Conservation (phyloP, 768 basidiomycete species). For the Phlebiopsis flavidoalba region DNA sequence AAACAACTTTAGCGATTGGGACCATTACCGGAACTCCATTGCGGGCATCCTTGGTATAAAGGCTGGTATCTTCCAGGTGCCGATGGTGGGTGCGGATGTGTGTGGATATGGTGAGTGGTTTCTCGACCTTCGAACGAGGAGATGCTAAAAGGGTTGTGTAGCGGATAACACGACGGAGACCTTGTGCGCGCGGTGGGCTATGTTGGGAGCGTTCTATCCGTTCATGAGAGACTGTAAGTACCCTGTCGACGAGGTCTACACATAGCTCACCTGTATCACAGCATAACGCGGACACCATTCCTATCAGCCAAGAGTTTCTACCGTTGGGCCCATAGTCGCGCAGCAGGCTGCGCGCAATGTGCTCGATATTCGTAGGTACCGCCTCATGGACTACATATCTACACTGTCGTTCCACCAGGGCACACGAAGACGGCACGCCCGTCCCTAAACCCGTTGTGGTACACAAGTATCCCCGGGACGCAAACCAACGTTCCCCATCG, state of each 20-base stretch:
- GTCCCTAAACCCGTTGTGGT: constrained; percentile 56
- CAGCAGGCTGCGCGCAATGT: constrained; percentile 56
- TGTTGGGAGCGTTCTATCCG: constrained; percentile 71
- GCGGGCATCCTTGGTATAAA: constrained; percentile 65
- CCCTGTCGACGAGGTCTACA: constrained; percentile 5
- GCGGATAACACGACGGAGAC: constrained; percentile 60
- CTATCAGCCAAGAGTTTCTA: constrained; percentile 66
- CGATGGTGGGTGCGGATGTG: constrained; percentile 76
- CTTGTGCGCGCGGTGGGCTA: constrained; percentile 73
- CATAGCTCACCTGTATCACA: constrained; percentile 15
- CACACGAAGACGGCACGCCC: constrained; percentile 54
- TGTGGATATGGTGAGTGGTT: constrained; percentile 52
- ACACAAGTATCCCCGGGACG: constrained; percentile 62
- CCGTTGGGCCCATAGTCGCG: constrained; percentile 51
- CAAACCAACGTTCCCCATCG: constrained; percentile 45
- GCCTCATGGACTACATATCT: constrained; percentile 67
- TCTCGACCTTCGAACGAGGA: not conserved
- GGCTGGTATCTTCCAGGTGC: constrained; percentile 58
- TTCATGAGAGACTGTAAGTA: constrained; percentile 72
- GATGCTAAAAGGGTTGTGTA: constrained; percentile 15
- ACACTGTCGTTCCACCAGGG: constrained; percentile 64
- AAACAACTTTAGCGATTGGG: constrained; percentile 62
- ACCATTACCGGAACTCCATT: constrained; percentile 54
- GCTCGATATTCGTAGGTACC: constrained; percentile 61
- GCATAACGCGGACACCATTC: constrained; percentile 52